Evolutionary conservation across 2,329 filamentous ascomycete genomes (phyloP), one percentile per base, ranked within the genome.

Genomic region (Lasiodiplodia sp.): DNA sequence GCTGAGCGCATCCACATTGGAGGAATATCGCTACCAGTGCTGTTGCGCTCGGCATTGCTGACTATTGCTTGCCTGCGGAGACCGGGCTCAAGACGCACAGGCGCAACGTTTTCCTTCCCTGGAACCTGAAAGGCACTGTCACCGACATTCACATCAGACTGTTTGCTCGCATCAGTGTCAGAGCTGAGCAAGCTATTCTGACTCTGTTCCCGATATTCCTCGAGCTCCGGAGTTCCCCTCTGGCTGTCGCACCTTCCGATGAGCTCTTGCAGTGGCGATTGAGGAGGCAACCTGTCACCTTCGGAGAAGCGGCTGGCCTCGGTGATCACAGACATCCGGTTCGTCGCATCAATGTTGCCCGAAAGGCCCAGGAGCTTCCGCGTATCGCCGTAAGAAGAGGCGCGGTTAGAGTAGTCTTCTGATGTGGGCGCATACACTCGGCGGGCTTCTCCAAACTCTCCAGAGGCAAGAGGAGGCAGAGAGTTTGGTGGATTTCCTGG

Each of bases 381-480:
- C 5, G 68, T 69, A 21, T 69, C 68, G 14, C 65, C 68, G 31
- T 69, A 69, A 6, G 68, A 67, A 11, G 67, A 57, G 7, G 40
- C 53, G 6, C 51, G 51, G 25, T 56, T 66, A 21, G 63, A 52
- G n/a, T 10, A 52, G n/a, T 64, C 60, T 5, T 51, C 47, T 3
- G 60, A 64, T 16, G 5, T 56, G 38, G 37, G 47, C 14, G 34
- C 23, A 38, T 68, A 69, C 0, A 71, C 71, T n/a, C 58, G 68
- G 25, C 60, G 71, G 6, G 69, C 65, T 25, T 73, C 69, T 12
- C 72, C 69, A 49, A 73, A 73, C 53, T 75, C 69, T 38, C 77
- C 76, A 12, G 75, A 67, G 51, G 78, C 74, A 16, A 77, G 71
- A 7, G 78, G 75, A 31, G 74, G 72, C 6, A 70, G 71, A 21